Conservation (phyloP, 805 yeast genomes). For the Tetrapisispora namnaoensis region DNA sequence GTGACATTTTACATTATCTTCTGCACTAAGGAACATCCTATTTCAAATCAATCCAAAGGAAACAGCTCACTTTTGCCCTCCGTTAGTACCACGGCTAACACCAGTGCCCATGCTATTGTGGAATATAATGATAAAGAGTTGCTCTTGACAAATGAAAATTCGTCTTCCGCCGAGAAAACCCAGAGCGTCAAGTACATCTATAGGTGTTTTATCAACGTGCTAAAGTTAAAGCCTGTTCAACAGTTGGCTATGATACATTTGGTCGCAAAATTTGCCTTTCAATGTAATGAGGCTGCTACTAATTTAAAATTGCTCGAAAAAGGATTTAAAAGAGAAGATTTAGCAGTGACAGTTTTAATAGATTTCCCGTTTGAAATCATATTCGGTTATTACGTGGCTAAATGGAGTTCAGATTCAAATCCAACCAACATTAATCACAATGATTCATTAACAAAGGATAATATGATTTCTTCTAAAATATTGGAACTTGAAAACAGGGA, state of each 20-base stretch:
- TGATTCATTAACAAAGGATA: not conserved
- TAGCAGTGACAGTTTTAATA: conserved; percentile 83
- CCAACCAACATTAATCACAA: not conserved
- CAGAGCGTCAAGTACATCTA: conserved; percentile 46
- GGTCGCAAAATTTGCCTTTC: conserved; percentile 83
- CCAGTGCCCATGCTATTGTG: conserved; percentile 9
- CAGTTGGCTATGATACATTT: conserved; percentile 65
- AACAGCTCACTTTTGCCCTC: not conserved
- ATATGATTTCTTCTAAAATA: not conserved
- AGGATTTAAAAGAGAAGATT: conserved; percentile 87
- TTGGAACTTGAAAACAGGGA: not conserved
- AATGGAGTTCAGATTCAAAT: conserved; percentile 69
- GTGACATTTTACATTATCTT: conserved; percentile 54
- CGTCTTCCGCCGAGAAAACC: conserved; percentile 11
- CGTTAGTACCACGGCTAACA: not conserved
- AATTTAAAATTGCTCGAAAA: conserved; percentile 82
- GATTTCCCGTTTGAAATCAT: conserved; percentile 94
- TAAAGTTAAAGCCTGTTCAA: conserved; percentile 61
- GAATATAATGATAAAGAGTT: conserved; percentile 26
- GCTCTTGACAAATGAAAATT: conserved; percentile 5
- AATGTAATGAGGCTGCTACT: conserved; percentile 92
- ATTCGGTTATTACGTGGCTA: conserved; percentile 92
- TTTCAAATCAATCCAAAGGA: conserved; percentile 35
- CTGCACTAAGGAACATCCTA: conserved; percentile 56
- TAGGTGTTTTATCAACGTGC: conserved; percentile 54